Percentiles rank a stretch among this genome's conserved stretches.
phyloP scores from a whole-genome alignment of 106 monocot genomes.

The Hemerocallis citrina region DNA sequence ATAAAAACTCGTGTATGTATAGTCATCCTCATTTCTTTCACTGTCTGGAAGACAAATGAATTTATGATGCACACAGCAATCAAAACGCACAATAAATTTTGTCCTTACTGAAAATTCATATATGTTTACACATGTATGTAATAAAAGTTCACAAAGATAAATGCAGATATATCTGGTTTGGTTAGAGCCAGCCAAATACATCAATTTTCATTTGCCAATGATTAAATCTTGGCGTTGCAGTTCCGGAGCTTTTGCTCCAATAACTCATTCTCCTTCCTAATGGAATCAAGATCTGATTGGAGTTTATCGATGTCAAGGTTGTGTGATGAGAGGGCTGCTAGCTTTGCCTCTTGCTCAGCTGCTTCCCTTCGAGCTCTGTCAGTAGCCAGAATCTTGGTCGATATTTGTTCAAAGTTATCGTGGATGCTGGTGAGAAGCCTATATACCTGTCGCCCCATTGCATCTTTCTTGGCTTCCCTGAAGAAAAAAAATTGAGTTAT shows the following conservation, averaged over 20 bases:
- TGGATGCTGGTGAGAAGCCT: conserved; percentile 38
- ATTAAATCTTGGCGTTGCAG: no score
- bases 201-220: no score
- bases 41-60: no score
- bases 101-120: no score
- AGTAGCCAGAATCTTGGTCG: conserved; percentile 22
- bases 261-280: conserved; percentile 27
- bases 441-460: conserved; percentile 24
- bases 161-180: no score
- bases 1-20: no score
- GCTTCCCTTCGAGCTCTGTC: conserved; percentile 31
- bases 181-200: no score
- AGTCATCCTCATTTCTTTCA: no score
- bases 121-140: no score
- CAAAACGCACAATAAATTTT: no score
- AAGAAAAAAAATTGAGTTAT: neutral
- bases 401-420: conserved; percentile 32
- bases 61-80: no score
- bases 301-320: conserved; percentile 22
- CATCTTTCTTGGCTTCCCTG: conserved; percentile 26
- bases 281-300: conserved; percentile 29
- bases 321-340: conserved; percentile 18
- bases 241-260: conserved; percentile 15
- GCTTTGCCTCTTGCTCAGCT: conserved; percentile 22
- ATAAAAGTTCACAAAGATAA: no score